Evolutionary conservation across 1,284 basidiomycete species (phyloP), one percentile per base, ranked within the genome.

Genomic region (Phaffia rhodozyma): DNA sequence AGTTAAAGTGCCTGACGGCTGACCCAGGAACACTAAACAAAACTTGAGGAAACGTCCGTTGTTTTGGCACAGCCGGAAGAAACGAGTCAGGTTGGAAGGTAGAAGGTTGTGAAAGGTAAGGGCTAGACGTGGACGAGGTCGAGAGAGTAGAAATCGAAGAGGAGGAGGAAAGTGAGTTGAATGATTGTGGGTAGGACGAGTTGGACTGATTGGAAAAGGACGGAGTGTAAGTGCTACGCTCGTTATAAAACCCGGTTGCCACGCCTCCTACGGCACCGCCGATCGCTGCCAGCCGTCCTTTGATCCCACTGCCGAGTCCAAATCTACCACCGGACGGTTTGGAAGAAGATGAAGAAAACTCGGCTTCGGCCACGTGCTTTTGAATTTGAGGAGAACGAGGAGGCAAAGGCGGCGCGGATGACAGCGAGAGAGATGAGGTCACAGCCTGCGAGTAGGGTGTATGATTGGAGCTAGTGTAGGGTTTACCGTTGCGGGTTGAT

Each of bases 211-310:
- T 20, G 32, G 43, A 32, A 27, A 20, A 52, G 16, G 43, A 18
- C 2, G 23, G 27, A 2, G 48, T 30, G 32, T 63, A 58, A 2
- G 47, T 55, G 32, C 34, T 58, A 6, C 48, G 32, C 34, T 65
- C 58, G 0, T 29, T 49, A 29, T 59, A 59, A 3, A 52, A 50
- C 5, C 53, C 63, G n/a, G 48, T 49, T 18, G 52, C 62, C 0
- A 60, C 32, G 29, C 56, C 38, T 9, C 62, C 57, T 20, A 43
- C 38, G 16, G 38, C 38, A 16, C 38, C 38, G 13, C 38, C 38
- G 13, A 58, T 60, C 23, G 63, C 63, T 0, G 63, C 63, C 4
- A 65, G 55, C 1, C 63, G 53, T 6, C 58, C 58, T 30, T 60
- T 60, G 20, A 65, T 52, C 30, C 63, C 63, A n/a, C 32, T 55